Percentiles rank a stretch among this genome's conserved stretches.
phyloP scores from a whole-genome alignment of 148 eudicot genomes.

The Euryodendron excelsum region DNA sequence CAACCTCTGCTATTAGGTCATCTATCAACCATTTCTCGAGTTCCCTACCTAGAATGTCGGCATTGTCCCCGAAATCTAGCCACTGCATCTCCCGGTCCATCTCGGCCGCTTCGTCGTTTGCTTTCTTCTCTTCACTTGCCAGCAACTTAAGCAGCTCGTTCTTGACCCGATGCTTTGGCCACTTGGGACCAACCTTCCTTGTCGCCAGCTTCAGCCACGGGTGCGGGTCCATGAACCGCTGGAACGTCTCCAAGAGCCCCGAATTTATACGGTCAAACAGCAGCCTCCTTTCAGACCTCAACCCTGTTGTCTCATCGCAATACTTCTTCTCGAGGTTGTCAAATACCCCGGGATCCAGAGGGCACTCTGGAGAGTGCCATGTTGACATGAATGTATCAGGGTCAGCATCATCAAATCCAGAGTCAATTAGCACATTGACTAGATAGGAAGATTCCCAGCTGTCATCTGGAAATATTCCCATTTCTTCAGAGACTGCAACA shows the following conservation, averaged over 20 bases:
- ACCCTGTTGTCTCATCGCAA: slow-evolving; percentile 24
- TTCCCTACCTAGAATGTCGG: slow-evolving; percentile 49
- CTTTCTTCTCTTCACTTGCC: slow-evolving; percentile 31
- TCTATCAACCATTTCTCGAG: slow-evolving; percentile 59
- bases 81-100: slow-evolving; percentile 51
- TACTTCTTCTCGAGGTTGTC: slow-evolving; percentile 73
- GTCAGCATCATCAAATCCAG: slow-evolving; percentile 40
- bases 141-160: slow-evolving; percentile 46
- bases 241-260: slow-evolving; percentile 41
- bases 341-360: slow-evolving; percentile 52
- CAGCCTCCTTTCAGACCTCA: slow-evolving; percentile 55
- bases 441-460: slow-evolving; percentile 68
- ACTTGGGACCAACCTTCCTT: slow-evolving; percentile 11
- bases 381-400: slow-evolving; percentile 34
- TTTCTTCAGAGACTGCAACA: slow-evolving; percentile 8
- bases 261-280: slow-evolving; percentile 67
- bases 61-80: slow-evolving; percentile 39
- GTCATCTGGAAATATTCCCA: slow-evolving; percentile 17
- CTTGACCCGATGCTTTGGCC: slow-evolving; percentile 31
- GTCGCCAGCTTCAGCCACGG: slow-evolving; percentile 36
- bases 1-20: slow-evolving; percentile 59
- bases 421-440: slow-evolving; percentile 43
- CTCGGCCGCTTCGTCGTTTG: slow-evolving; percentile 16
- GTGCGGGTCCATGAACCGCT: slow-evolving; percentile 28
- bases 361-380: slow-evolving; percentile 50